phyloP scores from a whole-genome alignment of 768 basidiomycete species.

The Lentinula aciculospora region DNA sequence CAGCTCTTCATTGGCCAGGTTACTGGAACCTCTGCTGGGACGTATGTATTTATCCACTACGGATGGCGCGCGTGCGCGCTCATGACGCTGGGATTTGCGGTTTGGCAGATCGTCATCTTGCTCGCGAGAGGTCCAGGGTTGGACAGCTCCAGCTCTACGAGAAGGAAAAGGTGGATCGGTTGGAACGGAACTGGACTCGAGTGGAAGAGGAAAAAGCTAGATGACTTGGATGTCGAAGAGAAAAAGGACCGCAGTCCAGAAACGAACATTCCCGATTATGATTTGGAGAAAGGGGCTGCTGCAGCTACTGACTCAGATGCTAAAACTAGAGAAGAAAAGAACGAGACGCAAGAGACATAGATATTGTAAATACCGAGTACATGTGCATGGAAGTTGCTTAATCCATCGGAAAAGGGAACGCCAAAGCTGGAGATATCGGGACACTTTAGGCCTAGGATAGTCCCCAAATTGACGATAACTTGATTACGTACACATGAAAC shows the following conservation, averaged over 20 bases:
- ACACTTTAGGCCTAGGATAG: background rate
- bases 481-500: no score
- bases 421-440: background rate
- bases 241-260: background rate
- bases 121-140: conserved; percentile 67
- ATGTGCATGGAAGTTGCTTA: background rate
- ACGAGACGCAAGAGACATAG: no score
- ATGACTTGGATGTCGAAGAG: background rate
- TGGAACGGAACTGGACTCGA: background rate
- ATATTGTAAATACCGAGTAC: no score
- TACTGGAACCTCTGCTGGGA: conserved; percentile 73
- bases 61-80: conserved; percentile 70
- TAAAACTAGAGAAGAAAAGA: background rate
- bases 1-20: conserved; percentile 77
- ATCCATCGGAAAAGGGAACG: background rate
- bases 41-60: conserved; percentile 57
- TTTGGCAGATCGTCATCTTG: conserved; percentile 50
- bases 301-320: background rate
- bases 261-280: background rate
- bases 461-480: no score
- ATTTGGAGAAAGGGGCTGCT: background rate
- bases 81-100: conserved; percentile 55
- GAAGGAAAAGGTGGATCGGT: conserved; percentile 27
- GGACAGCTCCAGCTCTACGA: conserved; percentile 40
- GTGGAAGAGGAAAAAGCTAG: background rate